A percentile compares a stretch with the other conserved stretches of the same genome.
These are phyloP conservation scores for Diphasiastrum complanatum DNA, from an alignment of 83 land plant species.

Conservation along the genomic window DNA sequence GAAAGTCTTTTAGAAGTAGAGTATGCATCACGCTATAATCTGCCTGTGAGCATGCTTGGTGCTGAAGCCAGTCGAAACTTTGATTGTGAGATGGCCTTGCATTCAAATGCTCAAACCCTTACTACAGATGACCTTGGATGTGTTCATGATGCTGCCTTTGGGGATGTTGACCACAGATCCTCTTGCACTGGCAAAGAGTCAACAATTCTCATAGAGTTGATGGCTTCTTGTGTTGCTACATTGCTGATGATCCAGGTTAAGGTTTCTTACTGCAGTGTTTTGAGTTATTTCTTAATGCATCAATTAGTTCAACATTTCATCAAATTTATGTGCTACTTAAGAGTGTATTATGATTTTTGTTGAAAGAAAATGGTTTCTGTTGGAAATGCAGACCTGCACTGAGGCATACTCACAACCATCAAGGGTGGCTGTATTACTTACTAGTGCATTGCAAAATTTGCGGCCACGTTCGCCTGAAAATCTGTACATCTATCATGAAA, in stretches of 20 bases:
- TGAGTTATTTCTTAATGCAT: neutral
- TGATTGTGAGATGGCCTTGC: neutral
- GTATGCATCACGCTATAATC: slow-evolving; percentile 16
- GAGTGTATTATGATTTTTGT: neutral
- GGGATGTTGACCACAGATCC: slow-evolving; percentile 18
- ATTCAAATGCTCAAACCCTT: neutral
- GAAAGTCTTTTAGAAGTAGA: slow-evolving; percentile 1
- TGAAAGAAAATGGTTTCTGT: no score
- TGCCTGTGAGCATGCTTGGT: slow-evolving; percentile 25
- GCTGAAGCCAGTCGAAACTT: no score
- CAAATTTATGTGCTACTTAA: neutral
- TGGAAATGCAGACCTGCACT: slow-evolving; percentile 83
- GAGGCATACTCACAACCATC: slow-evolving; percentile 74
- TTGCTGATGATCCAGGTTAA: slow-evolving; percentile 86
- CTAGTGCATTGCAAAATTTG: slow-evolving; percentile 56
- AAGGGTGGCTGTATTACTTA: slow-evolving; percentile 72
- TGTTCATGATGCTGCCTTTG: slow-evolving; percentile 17
- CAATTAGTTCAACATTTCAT: neutral
- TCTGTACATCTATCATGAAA: slow-evolving; percentile 61
- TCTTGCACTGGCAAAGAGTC: slow-evolving; percentile 24
- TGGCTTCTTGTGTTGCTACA: slow-evolving; percentile 81
- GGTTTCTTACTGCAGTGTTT: neutral
- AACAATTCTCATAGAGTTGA: slow-evolving; percentile 58
- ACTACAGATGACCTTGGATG: neutral
- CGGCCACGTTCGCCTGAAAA: slow-evolving; percentile 66